These are phyloP conservation scores for Lindgomyces ingoldianus DNA, from an alignment of 495 filamentous ascomycete species.

Conservation along the genomic window DNA sequence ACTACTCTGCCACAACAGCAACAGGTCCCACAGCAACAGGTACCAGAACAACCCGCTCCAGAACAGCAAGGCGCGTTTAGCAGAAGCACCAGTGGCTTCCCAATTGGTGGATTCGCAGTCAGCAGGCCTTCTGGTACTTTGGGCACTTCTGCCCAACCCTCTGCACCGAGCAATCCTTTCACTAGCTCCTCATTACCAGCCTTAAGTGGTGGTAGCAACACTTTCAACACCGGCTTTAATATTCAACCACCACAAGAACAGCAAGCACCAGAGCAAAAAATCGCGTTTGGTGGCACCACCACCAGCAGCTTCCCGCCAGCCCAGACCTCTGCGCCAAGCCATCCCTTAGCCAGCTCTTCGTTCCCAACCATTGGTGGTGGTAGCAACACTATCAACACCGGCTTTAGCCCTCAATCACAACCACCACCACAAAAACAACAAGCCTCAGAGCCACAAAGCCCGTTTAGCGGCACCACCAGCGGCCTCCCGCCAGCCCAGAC, in stretches of 20 bases:
- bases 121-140: too few relatives aligned
- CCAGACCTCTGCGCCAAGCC: not conserved
- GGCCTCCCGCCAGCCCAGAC: not conserved
- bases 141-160: conserved; percentile 1
- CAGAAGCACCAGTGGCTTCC: too few relatives aligned
- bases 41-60: not conserved
- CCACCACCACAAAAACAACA: not conserved
- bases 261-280: not conserved
- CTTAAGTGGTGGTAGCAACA: not conserved
- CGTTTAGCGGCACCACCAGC: conserved; percentile 1
- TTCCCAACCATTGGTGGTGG: conserved; percentile 10
- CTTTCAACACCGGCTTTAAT: not conserved
- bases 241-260: too few relatives aligned
- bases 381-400: not conserved
- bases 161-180: not conserved
- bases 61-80: too few relatives aligned
- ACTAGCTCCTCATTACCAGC: conserved; percentile 8
- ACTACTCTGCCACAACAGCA: too few relatives aligned
- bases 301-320: conserved; percentile 12
- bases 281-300: not conserved
- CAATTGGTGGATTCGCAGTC: too few relatives aligned
- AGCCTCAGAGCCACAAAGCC: too few relatives aligned
- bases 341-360: conserved; percentile 3
- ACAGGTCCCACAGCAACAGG: too few relatives aligned
- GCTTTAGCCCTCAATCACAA: conserved; percentile 2